phyloP scores from a whole-genome alignment of 1,284 basidiomycete genomes.

The Fomitopsis betulina region DNA sequence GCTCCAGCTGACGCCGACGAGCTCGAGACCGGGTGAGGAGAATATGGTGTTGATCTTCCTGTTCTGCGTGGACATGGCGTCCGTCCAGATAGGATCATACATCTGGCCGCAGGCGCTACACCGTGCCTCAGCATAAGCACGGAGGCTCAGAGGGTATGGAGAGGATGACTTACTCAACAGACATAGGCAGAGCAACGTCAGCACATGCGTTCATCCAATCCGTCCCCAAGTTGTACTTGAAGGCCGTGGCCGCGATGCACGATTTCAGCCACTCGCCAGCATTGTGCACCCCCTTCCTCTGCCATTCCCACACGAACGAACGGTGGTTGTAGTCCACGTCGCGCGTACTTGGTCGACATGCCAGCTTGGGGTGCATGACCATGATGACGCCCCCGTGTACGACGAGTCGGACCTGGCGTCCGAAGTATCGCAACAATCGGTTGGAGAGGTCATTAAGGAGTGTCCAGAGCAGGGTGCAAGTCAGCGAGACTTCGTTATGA shows the following conservation, averaged over 20 bases:
- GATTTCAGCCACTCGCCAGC: constrained; percentile 45
- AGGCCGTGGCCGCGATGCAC: constrained; percentile 55
- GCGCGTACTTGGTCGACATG: constrained; percentile 46
- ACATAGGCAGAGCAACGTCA: constrained; percentile 61
- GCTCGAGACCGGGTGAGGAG: constrained; percentile 43
- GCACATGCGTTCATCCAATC: constrained; percentile 75
- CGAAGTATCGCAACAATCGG: constrained; percentile 39
- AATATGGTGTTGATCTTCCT: constrained; percentile 54
- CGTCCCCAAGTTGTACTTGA: constrained; percentile 42
- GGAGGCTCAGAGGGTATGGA: neutral
- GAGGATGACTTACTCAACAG: constrained; percentile 44
- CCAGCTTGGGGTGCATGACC: constrained; percentile 50
- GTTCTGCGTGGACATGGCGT: constrained; percentile 45
- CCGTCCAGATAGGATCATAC: constrained; percentile 57
- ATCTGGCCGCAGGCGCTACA: constrained; percentile 33
- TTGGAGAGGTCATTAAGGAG: constrained; percentile 48
- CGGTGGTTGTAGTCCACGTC: constrained; percentile 64
- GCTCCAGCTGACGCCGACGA: constrained; percentile 59
- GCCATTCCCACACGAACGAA: constrained; percentile 52
- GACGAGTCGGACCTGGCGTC: constrained; percentile 47
- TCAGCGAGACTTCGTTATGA: constrained; percentile 37
- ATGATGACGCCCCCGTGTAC: constrained; percentile 68
- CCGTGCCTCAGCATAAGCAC: constrained; percentile 3
- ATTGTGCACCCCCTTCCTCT: constrained; percentile 39
- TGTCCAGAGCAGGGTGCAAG: constrained; percentile 30